Evolutionary conservation across 257 asterid genomes (phyloP), one percentile per base, ranked within the genome.

Genomic region (Paulownia fortunei): DNA sequence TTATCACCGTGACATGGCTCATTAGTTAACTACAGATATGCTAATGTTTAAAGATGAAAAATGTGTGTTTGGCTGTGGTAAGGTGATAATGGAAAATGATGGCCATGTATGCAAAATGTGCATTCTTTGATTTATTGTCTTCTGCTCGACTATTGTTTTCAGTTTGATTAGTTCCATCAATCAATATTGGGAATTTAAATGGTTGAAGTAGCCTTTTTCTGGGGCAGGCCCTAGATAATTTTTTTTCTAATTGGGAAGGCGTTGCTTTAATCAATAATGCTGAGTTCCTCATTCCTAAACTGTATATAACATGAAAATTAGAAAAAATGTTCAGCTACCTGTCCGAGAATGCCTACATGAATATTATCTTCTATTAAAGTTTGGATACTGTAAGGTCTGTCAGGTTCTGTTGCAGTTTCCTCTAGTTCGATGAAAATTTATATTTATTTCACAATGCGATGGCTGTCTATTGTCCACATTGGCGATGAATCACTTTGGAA

Each of bases 21-120:
- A 64, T 69, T 67, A 41, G 67, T 39, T 27, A 41, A 76, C 69
- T 56, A 36, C 46, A 79, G 19, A 59, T 67, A 41, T 71, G 41
- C 52, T 52, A 41, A 81, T 56, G 46, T 68, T 61, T 34, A 70
- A 59, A 44, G 11, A 47, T 64, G 65, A 55, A 59, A 80, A 49
- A 15, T 51, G 44, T 30, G 30, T 54, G 54, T 62, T 39, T 51
- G n/a, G 69, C 52, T 55, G 34, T 44, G 34, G 44, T 51, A 12
- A 41, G 18, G 69, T 61, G 69, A 44, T 16, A 51, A n/a, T 24
- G 30, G 69, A 61, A 76, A 54, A 37, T 49, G 72, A 39, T 58
- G 18, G 51, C 58, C 59, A 49, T 37, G 55, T 66, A 39, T 16
- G 58, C 58, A 15, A 36, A 55, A 51, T 55, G 24, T 76, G 65